Evolutionary conservation across 768 basidiomycete species (phyloP).

Genomic region (Leccinum uliginosum): DNA sequence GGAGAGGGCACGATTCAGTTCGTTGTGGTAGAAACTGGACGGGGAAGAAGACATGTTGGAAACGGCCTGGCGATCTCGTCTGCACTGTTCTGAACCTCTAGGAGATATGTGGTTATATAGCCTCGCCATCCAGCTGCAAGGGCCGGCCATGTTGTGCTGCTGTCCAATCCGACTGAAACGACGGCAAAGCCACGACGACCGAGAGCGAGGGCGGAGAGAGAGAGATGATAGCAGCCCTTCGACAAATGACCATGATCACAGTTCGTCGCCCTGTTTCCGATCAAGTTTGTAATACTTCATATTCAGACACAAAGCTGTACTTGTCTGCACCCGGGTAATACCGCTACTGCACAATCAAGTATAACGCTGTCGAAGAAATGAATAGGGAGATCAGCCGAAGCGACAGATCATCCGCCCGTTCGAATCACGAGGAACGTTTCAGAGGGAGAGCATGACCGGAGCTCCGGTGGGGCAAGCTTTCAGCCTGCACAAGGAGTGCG

Average conservation of each 20-base stretch:
- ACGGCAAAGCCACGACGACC: slow-evolving; percentile 10
- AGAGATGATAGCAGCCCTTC: slow-evolving; percentile 17
- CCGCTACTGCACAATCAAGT: slow-evolving; percentile 8
- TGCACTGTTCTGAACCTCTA: slow-evolving; percentile 15
- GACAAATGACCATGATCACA: slow-evolving; percentile 16
- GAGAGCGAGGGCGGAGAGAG: slow-evolving; percentile 9
- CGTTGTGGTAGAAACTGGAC: slow-evolving; percentile 35
- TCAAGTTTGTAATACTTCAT: slow-evolving; percentile 13
- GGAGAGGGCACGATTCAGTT: slow-evolving; percentile 49
- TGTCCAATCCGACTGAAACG: neutral
- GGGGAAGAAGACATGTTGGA: slow-evolving; percentile 17
- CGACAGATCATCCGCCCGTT: slow-evolving; percentile 6
- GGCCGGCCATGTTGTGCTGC: slow-evolving; percentile 22
- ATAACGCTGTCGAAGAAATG: slow-evolving; percentile 1
- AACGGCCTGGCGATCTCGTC: slow-evolving; percentile 3
- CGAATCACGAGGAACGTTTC: slow-evolving; percentile 13
- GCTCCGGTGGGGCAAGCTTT: neutral
- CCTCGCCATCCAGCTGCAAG: slow-evolving; percentile 22
- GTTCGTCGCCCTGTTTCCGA: slow-evolving; percentile 27
- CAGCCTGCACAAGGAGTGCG: neutral
- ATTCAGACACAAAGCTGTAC: neutral
- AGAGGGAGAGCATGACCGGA: neutral
- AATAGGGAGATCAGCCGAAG: slow-evolving; percentile 7
- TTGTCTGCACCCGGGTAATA: slow-evolving; percentile 6
- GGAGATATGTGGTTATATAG: slow-evolving; percentile 25